These are phyloP conservation scores for Debaryomyces singareniensis DNA, from an alignment of 1,139 yeast species.

Conservation along the genomic window DNA sequence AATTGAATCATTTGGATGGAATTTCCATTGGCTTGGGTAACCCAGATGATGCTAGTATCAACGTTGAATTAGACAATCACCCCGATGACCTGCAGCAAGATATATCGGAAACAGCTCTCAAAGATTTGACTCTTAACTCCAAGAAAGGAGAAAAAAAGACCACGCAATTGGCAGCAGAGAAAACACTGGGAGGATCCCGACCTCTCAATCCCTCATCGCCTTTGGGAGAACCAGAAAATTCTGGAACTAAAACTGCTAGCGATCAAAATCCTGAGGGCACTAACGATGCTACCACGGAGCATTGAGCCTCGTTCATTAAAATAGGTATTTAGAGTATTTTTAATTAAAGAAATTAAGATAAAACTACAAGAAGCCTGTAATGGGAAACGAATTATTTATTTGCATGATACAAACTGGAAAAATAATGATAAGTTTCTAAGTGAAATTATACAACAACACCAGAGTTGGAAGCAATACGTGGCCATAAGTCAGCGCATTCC, in stretches of 20 bases:
- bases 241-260: background rate
- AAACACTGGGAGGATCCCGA: no score
- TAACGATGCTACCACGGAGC: background rate
- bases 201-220: no score
- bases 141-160: no score
- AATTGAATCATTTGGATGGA: background rate
- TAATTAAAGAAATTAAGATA: background rate
- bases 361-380: conserved; percentile 1
- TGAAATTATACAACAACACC: conserved; percentile 94
- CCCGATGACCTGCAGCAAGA: background rate
- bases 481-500: conserved; percentile 99
- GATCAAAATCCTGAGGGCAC: background rate
- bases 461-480: conserved; percentile 99
- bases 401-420: conserved; percentile 4
- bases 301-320: no score
- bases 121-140: no score
- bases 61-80: background rate
- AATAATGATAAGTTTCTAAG: conserved; percentile 1
- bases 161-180: no score
- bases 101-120: background rate
- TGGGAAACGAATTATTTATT: conserved; percentile 3
- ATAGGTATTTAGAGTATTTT: no score
- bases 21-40: background rate
- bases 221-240: no score
- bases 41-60: background rate